Evolutionary conservation across 2,329 filamentous ascomycete genomes (phyloP), one percentile per base, ranked within the genome.

Genomic region (Cordyceps sp.): DNA sequence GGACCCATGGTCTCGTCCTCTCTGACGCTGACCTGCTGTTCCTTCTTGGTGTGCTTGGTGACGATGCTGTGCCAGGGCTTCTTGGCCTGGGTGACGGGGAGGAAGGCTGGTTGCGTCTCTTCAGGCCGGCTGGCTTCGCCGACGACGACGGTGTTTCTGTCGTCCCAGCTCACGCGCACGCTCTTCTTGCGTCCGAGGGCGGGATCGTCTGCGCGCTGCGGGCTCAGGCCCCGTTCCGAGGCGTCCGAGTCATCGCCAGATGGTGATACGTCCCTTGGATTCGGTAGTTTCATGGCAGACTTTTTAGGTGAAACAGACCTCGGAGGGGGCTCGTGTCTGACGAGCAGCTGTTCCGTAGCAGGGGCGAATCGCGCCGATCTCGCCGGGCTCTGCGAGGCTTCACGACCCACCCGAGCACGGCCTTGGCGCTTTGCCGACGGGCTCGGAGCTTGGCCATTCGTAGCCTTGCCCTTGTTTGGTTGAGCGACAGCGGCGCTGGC

Each of bases 121-220:
- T 50, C 43, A 4, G 49, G 40, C 9, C 50, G 45, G 7, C 53
- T 53, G 9, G 62, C 52, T 32, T 71, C 61, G 6, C 64, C 66
- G 16, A 71, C 61, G 3, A 72, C 55, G 9, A 67, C 55, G 8
- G 63, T 67, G n/a, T 55, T 62, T 22, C 67, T 65, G 31, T 83
- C 78, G 39, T 83, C 77, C 46, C 85, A 94, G 54, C 84, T 93
- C 29, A 86, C 80, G 17, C 80, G 64, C 2, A 69, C 69, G 25
- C 64, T 68, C 51, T 78, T 83, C 54, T 73, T 83, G 36, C 69
- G 61, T 14, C 53, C 43, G 2, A 50, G 21, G 2, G 44, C 30
- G 2, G 44, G 18, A 10, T 69, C 64, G 3, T 63, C 58, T 6
- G 47, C 44, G 5, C 32, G 31, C 5, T 36, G 42, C 13, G 44